A percentile compares a stretch with the other conserved stretches of the same genome.
Evolutionary conservation across 176 grass and related monocot species (phyloP).

Genomic region (Themeda triandra): DNA sequence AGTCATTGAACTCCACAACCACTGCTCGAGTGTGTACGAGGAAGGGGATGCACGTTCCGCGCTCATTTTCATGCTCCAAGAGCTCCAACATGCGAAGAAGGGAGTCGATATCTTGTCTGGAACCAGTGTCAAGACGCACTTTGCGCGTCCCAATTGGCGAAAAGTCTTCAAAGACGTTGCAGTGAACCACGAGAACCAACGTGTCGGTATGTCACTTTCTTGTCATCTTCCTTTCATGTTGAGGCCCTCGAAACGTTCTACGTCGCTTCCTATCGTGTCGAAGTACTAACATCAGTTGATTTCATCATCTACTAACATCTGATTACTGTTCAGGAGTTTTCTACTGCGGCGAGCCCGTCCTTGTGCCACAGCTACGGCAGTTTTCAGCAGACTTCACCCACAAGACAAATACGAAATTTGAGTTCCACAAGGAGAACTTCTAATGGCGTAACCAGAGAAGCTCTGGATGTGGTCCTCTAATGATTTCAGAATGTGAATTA

Average conservation of each 20-base stretch:
- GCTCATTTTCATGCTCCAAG: slow-evolving; percentile 92
- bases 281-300: background rate
- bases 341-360: slow-evolving; percentile 85
- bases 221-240: slow-evolving; percentile 4
- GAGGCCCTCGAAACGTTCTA: background rate
- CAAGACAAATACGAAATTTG: slow-evolving; percentile 86
- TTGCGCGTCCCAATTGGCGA: slow-evolving; percentile 91
- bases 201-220: slow-evolving; percentile 49
- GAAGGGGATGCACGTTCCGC: slow-evolving; percentile 91
- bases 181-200: slow-evolving; percentile 63
- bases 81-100: slow-evolving; percentile 82
- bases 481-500: slow-evolving; percentile 22
- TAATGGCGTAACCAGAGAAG: slow-evolving; percentile 11
- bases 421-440: slow-evolving; percentile 99
- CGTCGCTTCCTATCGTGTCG: background rate
- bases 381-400: slow-evolving; percentile 81
- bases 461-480: background rate
- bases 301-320: slow-evolving; percentile 18
- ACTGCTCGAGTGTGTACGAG: slow-evolving; percentile 90
- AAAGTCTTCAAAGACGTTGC: slow-evolving; percentile 83
- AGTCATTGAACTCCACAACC: slow-evolving; percentile 92
- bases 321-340: slow-evolving; percentile 73
- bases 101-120: slow-evolving; percentile 88
- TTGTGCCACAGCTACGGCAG: slow-evolving; percentile 67
- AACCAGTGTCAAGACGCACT: slow-evolving; percentile 86